phyloP scores from a whole-genome alignment of 768 basidiomycete genomes.

The Inosperma sp. region DNA sequence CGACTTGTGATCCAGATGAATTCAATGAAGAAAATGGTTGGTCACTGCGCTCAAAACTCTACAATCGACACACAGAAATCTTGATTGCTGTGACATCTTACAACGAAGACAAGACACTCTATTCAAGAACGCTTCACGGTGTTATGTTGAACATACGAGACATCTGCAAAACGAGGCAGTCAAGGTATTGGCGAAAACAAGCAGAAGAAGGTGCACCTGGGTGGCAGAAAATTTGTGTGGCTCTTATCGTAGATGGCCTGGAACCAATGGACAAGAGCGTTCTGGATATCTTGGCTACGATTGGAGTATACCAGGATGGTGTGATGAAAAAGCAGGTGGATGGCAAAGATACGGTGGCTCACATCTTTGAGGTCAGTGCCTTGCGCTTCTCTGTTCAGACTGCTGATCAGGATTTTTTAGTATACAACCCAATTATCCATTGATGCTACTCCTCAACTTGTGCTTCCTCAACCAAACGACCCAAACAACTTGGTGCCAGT shows the following conservation, averaged over 20 bases:
- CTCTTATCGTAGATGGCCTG: conserved; percentile 88
- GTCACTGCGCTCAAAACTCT: conserved; percentile 78
- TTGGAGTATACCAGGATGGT: conserved; percentile 93
- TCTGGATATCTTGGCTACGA: conserved; percentile 80
- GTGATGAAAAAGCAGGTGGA: conserved; percentile 92
- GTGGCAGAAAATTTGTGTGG: conserved; percentile 91
- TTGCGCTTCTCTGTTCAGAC: conserved; percentile 8
- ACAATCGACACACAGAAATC: conserved; percentile 87
- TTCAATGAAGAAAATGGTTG: conserved; percentile 77
- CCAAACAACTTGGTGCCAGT: conserved; percentile 91
- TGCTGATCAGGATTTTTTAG: conserved; percentile 34
- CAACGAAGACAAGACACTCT: conserved; percentile 91
- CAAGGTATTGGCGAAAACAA: conserved; percentile 82
- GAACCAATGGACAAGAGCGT: conserved; percentile 96
- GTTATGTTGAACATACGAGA: conserved; percentile 98
- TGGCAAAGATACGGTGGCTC: conserved; percentile 83
- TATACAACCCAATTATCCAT: conserved; percentile 97
- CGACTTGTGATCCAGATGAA: conserved; percentile 88
- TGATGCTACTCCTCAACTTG: conserved; percentile 83
- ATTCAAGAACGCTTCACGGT: conserved; percentile 87
- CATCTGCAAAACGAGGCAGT: conserved; percentile 94
- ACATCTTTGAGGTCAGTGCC: conserved; percentile 81
- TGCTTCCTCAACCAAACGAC: conserved; percentile 85
- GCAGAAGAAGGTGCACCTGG: conserved; percentile 80
- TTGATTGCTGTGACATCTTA: conserved; percentile 93